phyloP scores from a whole-genome alignment of 2,329 filamentous ascomycete species.

The Microascus cirrosus region DNA sequence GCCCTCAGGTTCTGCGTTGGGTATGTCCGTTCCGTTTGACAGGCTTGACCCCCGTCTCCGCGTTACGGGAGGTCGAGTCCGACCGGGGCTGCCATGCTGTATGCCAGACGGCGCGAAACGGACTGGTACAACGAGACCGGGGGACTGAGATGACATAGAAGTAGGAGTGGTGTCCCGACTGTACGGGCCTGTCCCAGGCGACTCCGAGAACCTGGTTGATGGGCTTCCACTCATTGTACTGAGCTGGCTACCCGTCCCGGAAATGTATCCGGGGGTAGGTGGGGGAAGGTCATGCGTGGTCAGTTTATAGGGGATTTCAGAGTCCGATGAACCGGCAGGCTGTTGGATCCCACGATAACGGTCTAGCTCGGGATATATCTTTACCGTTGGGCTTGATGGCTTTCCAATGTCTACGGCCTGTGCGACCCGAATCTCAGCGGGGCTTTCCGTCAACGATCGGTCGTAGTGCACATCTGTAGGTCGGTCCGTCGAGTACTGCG shows the following conservation, averaged over 20 bases:
- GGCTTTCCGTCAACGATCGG: conserved; percentile 28
- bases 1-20: conserved; percentile 38
- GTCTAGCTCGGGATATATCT: conserved; percentile 49
- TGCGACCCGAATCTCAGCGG: conserved; percentile 28
- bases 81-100: conserved; percentile 43
- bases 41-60: conserved; percentile 44
- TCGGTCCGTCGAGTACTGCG: conserved; percentile 22
- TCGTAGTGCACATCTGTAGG: conserved; percentile 24
- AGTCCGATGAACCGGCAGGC: conserved; percentile 15
- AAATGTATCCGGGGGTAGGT: conserved; percentile 51
- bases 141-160: conserved; percentile 66
- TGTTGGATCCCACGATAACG: conserved; percentile 41
- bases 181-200: conserved; percentile 56
- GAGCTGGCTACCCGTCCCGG: conserved; percentile 41
- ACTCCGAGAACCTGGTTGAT: conserved; percentile 66
- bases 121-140: conserved; percentile 42
- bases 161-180: conserved; percentile 71
- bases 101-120: conserved; percentile 32
- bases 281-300: conserved; percentile 56
- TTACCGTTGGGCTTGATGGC: conserved; percentile 11
- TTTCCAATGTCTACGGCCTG: conserved; percentile 29
- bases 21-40: conserved; percentile 35
- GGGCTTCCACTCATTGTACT: conserved; percentile 58
- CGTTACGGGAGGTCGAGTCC: conserved; percentile 48
- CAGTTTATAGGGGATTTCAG: conserved; percentile 25